Evolutionary conservation across 2,329 filamentous ascomycete species (phyloP), one percentile per base, ranked within the genome.

Genomic region (Alternaria hordeiaustralica): DNA sequence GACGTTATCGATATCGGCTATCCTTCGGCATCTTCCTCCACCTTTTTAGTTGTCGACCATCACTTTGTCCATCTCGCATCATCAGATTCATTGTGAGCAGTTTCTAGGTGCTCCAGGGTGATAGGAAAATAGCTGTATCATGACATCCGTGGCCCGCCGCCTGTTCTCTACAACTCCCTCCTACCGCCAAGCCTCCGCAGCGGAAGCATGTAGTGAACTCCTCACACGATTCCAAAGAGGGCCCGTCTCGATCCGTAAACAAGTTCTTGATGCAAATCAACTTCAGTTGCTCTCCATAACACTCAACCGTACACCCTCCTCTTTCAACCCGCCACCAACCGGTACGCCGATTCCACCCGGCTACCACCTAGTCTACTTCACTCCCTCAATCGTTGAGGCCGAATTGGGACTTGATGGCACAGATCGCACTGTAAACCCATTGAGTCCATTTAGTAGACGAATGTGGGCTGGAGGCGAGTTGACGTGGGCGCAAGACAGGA

Each of bases 401-500:
- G 76, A 84, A 43, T 86, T 98, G 43, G 86, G 93, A 13, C 83
- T 88, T 1, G 96, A 98, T 81, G 95, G 95, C 60, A 96, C 94
- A 1, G 95, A 98, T 77, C 85, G 87, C 3, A 86, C 90, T 54
- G 93, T 97, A 75, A 90, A 86, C 21, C 95, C 95, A 0, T 90
- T 91, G 1, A 75, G 77, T 2, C 89, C 89, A 2, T 97, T 91
- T 74, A 86, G 86, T 45, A 87, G 92, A 25, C 88, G 96, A 18
- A 89, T 99, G 83, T 99, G 96, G 96, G 93, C 93, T n/a, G 94
- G 94, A 26, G 96, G 94, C 0, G 86, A 87, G 46, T 81, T 97
- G 9, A 75, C 75, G 2, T 96, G 92, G 70, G 60, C 59, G 10
- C 69, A 77, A 64, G 65, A 73, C 11, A 55, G 65, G 6, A 64